These are phyloP conservation scores for Alternaria sp. DNA, from an alignment of 2,329 filamentous ascomycete genomes.

Conservation along the genomic window DNA sequence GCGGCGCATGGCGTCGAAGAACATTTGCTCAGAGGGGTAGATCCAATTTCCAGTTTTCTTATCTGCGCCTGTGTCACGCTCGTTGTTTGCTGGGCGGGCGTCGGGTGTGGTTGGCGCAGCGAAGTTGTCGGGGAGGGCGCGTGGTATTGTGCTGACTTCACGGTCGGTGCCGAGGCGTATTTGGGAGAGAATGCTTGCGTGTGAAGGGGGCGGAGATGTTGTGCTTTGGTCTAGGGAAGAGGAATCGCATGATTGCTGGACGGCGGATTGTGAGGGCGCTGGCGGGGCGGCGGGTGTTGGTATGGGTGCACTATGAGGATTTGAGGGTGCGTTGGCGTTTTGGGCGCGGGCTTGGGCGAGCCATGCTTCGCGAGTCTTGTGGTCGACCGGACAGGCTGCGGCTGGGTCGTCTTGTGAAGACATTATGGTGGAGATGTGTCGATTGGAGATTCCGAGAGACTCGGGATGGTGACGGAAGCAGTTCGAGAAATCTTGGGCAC, in stretches of 20 bases:
- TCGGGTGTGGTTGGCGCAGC: slow-evolving; percentile 36
- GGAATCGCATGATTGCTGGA: slow-evolving; percentile 51
- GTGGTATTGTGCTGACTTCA: slow-evolving; percentile 53
- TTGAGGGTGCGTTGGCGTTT: slow-evolving; percentile 30
- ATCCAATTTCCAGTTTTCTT: slow-evolving; percentile 86
- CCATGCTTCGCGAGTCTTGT: slow-evolving; percentile 88
- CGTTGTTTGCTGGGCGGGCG: slow-evolving; percentile 71
- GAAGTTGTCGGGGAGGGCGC: slow-evolving; percentile 41
- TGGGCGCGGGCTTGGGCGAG: slow-evolving; percentile 71
- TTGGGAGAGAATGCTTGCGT: slow-evolving; percentile 35
- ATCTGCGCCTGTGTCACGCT: slow-evolving; percentile 74
- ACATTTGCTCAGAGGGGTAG: slow-evolving; percentile 96
- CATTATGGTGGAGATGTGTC: slow-evolving; percentile 27
- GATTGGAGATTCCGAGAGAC: slow-evolving; percentile 13
- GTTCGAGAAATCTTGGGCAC: slow-evolving; percentile 36
- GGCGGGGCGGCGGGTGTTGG: slow-evolving; percentile 32
- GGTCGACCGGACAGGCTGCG: slow-evolving; percentile 82
- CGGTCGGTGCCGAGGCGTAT: slow-evolving; percentile 55
- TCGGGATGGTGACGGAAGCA: slow-evolving; percentile 30
- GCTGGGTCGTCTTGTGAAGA: slow-evolving; percentile 45
- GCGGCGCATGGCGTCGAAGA: slow-evolving; percentile 95
- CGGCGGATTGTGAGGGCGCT: slow-evolving; percentile 23
- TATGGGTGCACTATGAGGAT: slow-evolving; percentile 28
- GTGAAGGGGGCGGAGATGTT: slow-evolving; percentile 29
- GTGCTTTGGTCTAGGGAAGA: slow-evolving; percentile 46